These are phyloP conservation scores for Lotus japonicus DNA, from an alignment of 306 rosid species.

Conservation along the genomic window DNA sequence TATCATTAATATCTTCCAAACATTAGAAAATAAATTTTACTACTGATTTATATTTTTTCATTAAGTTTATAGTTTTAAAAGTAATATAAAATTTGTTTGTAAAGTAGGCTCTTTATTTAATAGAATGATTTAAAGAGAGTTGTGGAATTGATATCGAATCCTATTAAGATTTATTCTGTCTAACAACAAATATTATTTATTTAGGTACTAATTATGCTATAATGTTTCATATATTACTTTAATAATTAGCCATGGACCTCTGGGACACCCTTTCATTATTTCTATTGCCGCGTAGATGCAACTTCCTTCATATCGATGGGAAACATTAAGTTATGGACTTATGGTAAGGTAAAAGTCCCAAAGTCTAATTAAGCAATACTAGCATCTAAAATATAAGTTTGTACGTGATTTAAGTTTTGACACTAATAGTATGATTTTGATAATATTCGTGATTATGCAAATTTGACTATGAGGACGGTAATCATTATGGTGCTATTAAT, in stretches of 20 bases:
- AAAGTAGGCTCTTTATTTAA: not conserved
- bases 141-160: not conserved
- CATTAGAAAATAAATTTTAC: no score
- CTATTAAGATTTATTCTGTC: not conserved
- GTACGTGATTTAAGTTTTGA: not conserved
- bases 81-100: not conserved
- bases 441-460: conserved; percentile 5
- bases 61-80: no score
- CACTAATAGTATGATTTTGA: not conserved
- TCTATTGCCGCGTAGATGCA: conserved; percentile 13
- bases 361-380: no score
- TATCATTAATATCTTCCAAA: no score
- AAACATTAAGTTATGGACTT: not conserved
- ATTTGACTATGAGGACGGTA: not conserved
- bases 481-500: conserved; percentile 11
- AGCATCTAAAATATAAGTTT: not conserved
- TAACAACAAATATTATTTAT: not conserved
- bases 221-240: not conserved
- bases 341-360: not conserved
- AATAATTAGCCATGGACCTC: not conserved
- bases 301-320: not conserved
- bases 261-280: conserved; percentile 18
- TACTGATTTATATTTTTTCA: no score
- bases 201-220: not conserved
- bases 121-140: not conserved